Evolutionary conservation across 495 filamentous ascomycete species (phyloP).

Genomic region (Articulospora tetracladia): DNA sequence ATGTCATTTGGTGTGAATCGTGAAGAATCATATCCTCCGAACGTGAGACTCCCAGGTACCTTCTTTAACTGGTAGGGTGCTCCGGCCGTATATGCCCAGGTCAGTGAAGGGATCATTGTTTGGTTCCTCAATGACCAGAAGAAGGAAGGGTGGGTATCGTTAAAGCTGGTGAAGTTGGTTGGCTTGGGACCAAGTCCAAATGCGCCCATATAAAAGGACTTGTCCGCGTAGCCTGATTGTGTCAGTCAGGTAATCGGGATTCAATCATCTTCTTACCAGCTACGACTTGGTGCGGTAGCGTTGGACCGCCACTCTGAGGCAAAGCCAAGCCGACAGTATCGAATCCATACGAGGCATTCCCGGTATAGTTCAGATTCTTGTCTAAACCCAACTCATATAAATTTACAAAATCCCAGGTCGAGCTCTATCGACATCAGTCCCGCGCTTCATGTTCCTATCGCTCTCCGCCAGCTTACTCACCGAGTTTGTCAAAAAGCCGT

Average conservation of each 20-base stretch:
- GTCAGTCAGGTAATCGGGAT: background rate
- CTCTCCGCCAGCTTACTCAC: background rate
- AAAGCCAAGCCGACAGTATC: constrained; percentile 45
- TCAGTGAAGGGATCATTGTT: constrained; percentile 43
- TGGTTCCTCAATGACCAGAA: constrained; percentile 42
- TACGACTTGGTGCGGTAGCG: constrained; percentile 37
- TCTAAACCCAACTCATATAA: constrained; percentile 3
- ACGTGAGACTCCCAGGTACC: constrained; percentile 43
- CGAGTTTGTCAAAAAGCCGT: constrained; percentile 1
- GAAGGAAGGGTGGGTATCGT: constrained; percentile 35
- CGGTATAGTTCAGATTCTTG: constrained; percentile 7
- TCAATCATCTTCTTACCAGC: constrained; percentile 15
- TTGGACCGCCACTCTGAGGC: constrained; percentile 32
- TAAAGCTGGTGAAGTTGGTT: constrained; percentile 25
- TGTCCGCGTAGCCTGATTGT: constrained; percentile 35
- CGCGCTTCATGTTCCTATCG: background rate
- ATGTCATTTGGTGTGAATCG: constrained; percentile 43
- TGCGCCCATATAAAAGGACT: constrained; percentile 5
- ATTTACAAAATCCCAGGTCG: constrained; percentile 1
- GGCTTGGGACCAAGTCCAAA: constrained; percentile 10
- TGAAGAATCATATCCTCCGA: constrained; percentile 52
- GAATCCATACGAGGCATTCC: constrained; percentile 39
- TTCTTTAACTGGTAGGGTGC: constrained; percentile 44
- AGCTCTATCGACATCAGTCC: background rate
- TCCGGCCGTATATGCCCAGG: constrained; percentile 53